Conservation (phyloP, 2,329 filamentous ascomycete species). For the Tolypocladium sp. region DNA sequence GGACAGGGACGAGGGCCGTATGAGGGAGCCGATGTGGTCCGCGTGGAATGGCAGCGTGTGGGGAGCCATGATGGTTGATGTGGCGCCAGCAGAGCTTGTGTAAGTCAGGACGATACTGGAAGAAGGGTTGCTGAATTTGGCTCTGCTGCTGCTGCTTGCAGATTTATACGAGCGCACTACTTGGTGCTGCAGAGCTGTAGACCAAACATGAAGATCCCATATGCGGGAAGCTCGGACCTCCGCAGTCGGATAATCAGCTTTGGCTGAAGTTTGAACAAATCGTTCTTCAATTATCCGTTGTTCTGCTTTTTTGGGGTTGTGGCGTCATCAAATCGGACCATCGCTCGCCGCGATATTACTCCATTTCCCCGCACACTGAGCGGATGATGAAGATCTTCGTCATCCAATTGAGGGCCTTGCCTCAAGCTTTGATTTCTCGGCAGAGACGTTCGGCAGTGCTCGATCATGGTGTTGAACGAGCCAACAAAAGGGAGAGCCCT, state of each 20-base stretch:
- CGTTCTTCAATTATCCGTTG: neutral
- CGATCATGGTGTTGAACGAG: too few species aligned
- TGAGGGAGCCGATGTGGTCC: slow-evolving; percentile 63
- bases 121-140: too few species aligned
- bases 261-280: neutral
- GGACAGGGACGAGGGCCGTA: slow-evolving; percentile 55
- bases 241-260: neutral
- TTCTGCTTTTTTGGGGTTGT: neutral
- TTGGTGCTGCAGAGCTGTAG: neutral
- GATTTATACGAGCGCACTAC: neutral
- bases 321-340: neutral
- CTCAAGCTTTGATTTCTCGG: neutral
- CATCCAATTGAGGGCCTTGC: neutral
- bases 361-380: neutral
- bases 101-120: neutral
- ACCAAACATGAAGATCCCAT: neutral
- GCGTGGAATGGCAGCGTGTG: slow-evolving; percentile 51
- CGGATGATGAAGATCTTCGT: neutral
- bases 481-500: too few species aligned
- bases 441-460: neutral
- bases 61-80: slow-evolving; percentile 9
- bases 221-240: neutral
- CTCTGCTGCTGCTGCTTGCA: neutral
- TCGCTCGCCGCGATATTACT: neutral
- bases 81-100: neutral